A percentile compares a stretch with the other conserved stretches of the same genome.
Conservation (phyloP, 2,329 filamentous ascomycete genomes). For the Hymenoscyphus fraxineus region DNA sequence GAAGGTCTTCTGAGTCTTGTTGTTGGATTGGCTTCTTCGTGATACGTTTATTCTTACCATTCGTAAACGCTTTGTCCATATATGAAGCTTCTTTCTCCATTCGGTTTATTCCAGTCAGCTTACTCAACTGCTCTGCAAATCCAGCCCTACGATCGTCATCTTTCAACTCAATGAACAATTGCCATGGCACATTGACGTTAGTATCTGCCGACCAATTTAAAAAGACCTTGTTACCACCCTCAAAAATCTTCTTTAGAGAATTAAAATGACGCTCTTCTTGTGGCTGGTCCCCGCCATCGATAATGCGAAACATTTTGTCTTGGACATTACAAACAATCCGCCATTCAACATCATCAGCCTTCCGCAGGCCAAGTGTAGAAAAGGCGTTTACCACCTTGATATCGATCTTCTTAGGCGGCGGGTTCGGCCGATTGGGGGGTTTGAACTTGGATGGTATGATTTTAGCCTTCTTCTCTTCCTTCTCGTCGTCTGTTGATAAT, state of each 20-base stretch:
- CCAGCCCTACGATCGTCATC: background rate
- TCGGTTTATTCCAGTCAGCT: background rate
- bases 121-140: background rate
- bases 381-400: background rate
- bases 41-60: background rate
- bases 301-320: background rate
- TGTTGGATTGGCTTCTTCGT: background rate
- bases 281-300: background rate
- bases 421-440: background rate
- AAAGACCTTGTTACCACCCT: background rate
- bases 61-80: constrained; percentile 10
- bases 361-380: background rate
- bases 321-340: background rate
- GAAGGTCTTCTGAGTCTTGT: background rate
- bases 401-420: background rate
- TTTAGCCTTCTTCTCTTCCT: background rate
- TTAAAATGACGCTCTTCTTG: background rate
- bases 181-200: background rate
- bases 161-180: constrained; percentile 9
- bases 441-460: background rate
- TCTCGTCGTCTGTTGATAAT: background rate
- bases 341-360: background rate
- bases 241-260: background rate
- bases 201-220: background rate
- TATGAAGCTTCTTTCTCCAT: background rate